These are phyloP conservation scores for Verticillium tricorpus DNA, from an alignment of 2,329 filamentous ascomycete genomes.

Conservation along the genomic window DNA sequence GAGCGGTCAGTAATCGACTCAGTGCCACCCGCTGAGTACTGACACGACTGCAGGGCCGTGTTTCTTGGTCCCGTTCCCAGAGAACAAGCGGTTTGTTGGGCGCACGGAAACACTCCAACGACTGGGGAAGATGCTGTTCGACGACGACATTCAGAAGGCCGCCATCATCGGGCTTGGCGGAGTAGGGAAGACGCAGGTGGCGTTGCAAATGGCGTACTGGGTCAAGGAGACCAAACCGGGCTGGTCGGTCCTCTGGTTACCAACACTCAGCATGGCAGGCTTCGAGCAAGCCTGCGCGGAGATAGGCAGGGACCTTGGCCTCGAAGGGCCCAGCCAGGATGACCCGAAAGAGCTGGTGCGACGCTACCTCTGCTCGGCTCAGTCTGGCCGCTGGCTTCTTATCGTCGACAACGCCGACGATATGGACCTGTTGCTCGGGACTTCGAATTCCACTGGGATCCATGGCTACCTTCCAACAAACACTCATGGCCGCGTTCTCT, in stretches of 20 bases:
- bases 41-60: neutral
- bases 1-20: too few relatives aligned
- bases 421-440: conserved; percentile 15
- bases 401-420: conserved; percentile 29
- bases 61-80: too few relatives aligned
- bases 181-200: conserved; percentile 7
- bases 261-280: neutral
- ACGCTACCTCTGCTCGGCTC: conserved; percentile 18
- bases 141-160: conserved; percentile 16
- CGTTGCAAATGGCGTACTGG: conserved; percentile 18
- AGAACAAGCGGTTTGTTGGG: too few relatives aligned
- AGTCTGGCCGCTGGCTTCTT: conserved; percentile 26
- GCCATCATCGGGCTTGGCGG: conserved; percentile 3
- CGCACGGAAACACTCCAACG: conserved; percentile 2
- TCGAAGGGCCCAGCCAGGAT: conserved; percentile 6
- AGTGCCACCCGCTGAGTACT: too few relatives aligned
- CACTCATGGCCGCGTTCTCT: too few relatives aligned
- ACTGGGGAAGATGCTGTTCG: conserved; percentile 9
- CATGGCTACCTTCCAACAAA: conserved; percentile 9
- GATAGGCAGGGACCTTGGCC: conserved; percentile 22
- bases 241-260: neutral
- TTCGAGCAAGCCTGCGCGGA: conserved; percentile 22
- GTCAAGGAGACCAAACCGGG: neutral
- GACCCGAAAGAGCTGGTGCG: conserved; percentile 17
- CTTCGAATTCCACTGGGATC: conserved; percentile 15